Percentiles rank a stretch among this genome's conserved stretches.
Conservation (phyloP, 192 early-diverging fungal species). For the Linnemannia schmuckeri region DNA sequence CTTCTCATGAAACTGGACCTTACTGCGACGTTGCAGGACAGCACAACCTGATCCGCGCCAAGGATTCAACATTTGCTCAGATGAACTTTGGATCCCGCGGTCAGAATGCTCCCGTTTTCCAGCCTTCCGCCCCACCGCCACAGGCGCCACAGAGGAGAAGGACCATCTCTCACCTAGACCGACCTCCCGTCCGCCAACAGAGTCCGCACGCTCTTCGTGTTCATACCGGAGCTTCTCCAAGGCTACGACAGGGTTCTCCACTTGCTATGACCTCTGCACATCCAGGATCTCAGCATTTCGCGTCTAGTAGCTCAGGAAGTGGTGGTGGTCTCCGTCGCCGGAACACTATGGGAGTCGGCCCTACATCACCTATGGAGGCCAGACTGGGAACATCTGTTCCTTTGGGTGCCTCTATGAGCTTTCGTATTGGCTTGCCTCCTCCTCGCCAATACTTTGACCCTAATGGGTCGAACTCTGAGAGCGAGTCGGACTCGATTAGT, state of each 20-base stretch:
- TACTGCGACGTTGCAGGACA: constrained; percentile 21
- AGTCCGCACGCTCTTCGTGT: constrained; percentile 22
- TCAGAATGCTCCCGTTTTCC: constrained; percentile 4
- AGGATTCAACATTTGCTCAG: background rate
- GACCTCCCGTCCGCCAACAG: background rate
- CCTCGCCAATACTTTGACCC: constrained; percentile 44
- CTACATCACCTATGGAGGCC: constrained; percentile 14
- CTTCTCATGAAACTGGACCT: constrained; percentile 38
- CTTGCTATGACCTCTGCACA: constrained; percentile 6
- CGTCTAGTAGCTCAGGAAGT: background rate
- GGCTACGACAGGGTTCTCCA: constrained; percentile 34
- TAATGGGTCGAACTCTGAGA: constrained; percentile 27
- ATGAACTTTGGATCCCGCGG: background rate
- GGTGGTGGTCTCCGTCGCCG: background rate
- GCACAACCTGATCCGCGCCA: background rate
- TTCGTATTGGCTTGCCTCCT: constrained; percentile 40
- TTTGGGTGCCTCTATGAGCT: constrained; percentile 44
- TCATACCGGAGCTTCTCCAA: constrained; percentile 32
- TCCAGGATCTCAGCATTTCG: constrained; percentile 2
- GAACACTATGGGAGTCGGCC: constrained; percentile 10
- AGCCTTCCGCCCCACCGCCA: constrained; percentile 6
- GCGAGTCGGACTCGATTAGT: constrained; percentile 53
- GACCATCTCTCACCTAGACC: constrained; percentile 34
- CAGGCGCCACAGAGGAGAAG: constrained; percentile 33
- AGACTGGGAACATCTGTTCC: constrained; percentile 47